A percentile compares a stretch with the other conserved stretches of the same genome.
phyloP scores from a whole-genome alignment of 352 stramenopile genomes.

The Aphanomyces invadans region DNA sequence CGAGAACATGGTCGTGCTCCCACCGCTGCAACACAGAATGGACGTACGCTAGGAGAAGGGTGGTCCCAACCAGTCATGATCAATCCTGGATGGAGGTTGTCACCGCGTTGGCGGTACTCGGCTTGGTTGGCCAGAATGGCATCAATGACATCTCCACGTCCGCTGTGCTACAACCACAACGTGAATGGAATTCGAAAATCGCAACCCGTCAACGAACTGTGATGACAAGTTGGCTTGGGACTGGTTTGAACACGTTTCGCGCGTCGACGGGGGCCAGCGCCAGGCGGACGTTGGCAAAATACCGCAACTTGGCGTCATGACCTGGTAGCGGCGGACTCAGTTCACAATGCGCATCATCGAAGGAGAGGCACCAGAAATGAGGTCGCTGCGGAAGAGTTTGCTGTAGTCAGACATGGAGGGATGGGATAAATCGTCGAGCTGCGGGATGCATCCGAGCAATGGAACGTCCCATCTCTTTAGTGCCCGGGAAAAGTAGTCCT shows the following conservation, averaged over 20 bases:
- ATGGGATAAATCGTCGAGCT: slow-evolving; percentile 70
- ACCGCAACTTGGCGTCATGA: slow-evolving; percentile 60
- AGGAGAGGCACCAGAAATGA: slow-evolving; percentile 65
- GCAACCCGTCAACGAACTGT: slow-evolving; percentile 39
- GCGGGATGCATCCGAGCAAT: slow-evolving; percentile 81
- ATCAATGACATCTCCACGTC: slow-evolving; percentile 73
- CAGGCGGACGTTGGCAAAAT: slow-evolving; percentile 79
- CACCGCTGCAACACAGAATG: not conserved
- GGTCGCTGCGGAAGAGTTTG: slow-evolving; percentile 74
- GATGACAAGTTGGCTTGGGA: slow-evolving; percentile 79
- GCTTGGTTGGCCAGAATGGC: slow-evolving; percentile 81
- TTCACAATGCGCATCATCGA: too few species aligned
- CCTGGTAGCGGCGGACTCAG: too few species aligned
- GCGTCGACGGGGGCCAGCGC: slow-evolving; percentile 67
- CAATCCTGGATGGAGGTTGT: slow-evolving; percentile 62
- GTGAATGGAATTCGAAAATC: not conserved
- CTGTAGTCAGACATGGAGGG: slow-evolving; percentile 83
- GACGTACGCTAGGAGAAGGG: slow-evolving; percentile 33
- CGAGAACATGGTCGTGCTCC: not conserved
- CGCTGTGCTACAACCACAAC: slow-evolving; percentile 39
- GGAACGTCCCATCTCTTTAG: slow-evolving; percentile 86
- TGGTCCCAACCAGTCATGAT: slow-evolving; percentile 82
- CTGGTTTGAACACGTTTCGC: slow-evolving; percentile 77
- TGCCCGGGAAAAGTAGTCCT: slow-evolving; percentile 85
- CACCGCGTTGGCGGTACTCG: slow-evolving; percentile 49